These are phyloP conservation scores for Alternaria atra DNA, from an alignment of 2,329 filamentous ascomycete genomes.

Conservation along the genomic window DNA sequence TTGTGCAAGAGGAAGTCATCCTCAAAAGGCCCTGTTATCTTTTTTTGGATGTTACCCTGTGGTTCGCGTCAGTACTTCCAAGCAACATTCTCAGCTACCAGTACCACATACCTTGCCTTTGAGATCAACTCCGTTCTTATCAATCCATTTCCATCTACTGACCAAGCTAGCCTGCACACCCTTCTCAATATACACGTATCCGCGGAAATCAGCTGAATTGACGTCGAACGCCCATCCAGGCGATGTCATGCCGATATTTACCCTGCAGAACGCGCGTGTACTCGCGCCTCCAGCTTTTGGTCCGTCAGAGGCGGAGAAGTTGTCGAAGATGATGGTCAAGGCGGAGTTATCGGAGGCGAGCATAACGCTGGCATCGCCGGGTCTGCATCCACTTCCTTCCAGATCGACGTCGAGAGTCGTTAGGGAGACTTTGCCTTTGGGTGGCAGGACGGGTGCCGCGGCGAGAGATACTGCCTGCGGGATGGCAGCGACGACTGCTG, in stretches of 20 bases:
- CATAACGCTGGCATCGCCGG: slow-evolving; percentile 30
- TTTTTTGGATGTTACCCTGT: slow-evolving; percentile 38
- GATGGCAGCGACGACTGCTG: not conserved
- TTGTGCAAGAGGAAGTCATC: slow-evolving; percentile 38
- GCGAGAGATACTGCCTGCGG: not conserved
- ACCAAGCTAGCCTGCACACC: slow-evolving; percentile 32
- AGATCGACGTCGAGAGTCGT: slow-evolving; percentile 31
- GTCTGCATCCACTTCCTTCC: slow-evolving; percentile 34
- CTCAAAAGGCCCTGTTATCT: slow-evolving; percentile 30
- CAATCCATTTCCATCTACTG: slow-evolving; percentile 42
- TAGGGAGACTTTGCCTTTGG: slow-evolving; percentile 22
- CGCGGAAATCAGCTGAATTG: slow-evolving; percentile 32
- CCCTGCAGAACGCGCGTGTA: slow-evolving; percentile 37
- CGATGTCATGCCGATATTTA: slow-evolving; percentile 32
- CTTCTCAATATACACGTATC: slow-evolving; percentile 31
- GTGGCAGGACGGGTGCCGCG: slow-evolving; percentile 19
- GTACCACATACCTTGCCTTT: slow-evolving; percentile 34
- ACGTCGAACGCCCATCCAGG: slow-evolving; percentile 41
- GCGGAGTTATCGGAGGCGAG: slow-evolving; percentile 34
- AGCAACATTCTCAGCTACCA: not conserved
- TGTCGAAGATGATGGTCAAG: slow-evolving; percentile 37
- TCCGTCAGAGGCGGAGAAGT: slow-evolving; percentile 38
- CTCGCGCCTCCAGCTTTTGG: slow-evolving; percentile 26
- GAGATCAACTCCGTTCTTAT: slow-evolving; percentile 30
- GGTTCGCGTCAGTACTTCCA: not conserved